A percentile compares a stretch with the other conserved stretches of the same genome.
phyloP scores from a whole-genome alignment of 2,329 filamentous ascomycete genomes.

The Daldinia eschscholtzii region DNA sequence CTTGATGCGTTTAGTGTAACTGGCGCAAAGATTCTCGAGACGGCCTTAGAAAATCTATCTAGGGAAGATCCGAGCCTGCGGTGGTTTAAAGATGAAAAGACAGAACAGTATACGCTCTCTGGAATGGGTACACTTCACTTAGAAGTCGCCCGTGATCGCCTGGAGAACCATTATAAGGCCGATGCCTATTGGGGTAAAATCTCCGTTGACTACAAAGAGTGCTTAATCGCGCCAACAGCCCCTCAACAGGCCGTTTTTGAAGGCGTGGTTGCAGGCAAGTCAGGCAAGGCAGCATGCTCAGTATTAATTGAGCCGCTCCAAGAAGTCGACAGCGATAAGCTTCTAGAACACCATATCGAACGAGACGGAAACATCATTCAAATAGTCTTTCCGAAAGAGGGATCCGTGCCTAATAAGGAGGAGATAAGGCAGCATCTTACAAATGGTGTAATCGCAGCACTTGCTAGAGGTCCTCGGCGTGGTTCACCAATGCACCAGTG shows the following conservation, averaged over 20 bases:
- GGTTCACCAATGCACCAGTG: slow-evolving; percentile 84
- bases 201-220: slow-evolving; percentile 95
- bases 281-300: slow-evolving; percentile 81
- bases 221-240: slow-evolving; percentile 69
- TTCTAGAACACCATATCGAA: slow-evolving; percentile 60
- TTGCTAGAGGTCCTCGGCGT: slow-evolving; percentile 86
- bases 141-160: slow-evolving; percentile 89
- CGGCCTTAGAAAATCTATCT: slow-evolving; percentile 80
- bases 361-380: slow-evolving; percentile 78
- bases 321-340: slow-evolving; percentile 53
- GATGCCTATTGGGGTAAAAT: slow-evolving; percentile 90
- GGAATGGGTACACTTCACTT: slow-evolving; percentile 98
- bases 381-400: slow-evolving; percentile 62
- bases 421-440: slow-evolving; percentile 71
- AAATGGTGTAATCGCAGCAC: slow-evolving; percentile 84
- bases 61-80: slow-evolving; percentile 94
- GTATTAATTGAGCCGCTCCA: slow-evolving; percentile 74
- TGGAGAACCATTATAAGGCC: slow-evolving; percentile 90
- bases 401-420: slow-evolving; percentile 63
- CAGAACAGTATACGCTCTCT: slow-evolving; percentile 90
- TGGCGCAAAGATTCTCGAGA: slow-evolving; percentile 83
- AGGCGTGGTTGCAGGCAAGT: slow-evolving; percentile 82
- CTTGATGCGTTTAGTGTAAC: slow-evolving; percentile 83
- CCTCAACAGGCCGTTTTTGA: slow-evolving; percentile 77
- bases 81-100: slow-evolving; percentile 86